Base-by-base conservation (phyloP, 2,329 filamentous ascomycete genomes). In the Dactylellina drechsleri region DNA sequence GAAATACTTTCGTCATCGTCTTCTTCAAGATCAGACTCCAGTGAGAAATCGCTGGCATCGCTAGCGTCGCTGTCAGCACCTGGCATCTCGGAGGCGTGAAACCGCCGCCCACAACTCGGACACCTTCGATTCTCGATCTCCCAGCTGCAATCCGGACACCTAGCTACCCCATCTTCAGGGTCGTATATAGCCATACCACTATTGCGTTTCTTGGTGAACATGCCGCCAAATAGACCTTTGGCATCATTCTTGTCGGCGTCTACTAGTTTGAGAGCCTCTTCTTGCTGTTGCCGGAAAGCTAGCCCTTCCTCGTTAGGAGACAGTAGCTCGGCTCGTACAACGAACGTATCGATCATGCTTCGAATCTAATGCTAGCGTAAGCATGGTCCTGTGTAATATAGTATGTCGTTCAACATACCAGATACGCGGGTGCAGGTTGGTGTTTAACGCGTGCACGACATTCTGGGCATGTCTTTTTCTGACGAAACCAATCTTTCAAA, bases 311-410 rank as follows among this genome's bases (percentile, higher is more conserved):
- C 77, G 31, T 77, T 61, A 10, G 78, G 78, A 12, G 77, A 78
- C 8, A 72, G 73, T 13, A 79, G 26, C 60, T 79, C 76, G 49
- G 78, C 77, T 36, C 78, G 77, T 40, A 62, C 12, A 15, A 79
- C 77, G 28, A 79, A 79, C 10, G 75, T 78, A 56, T 79, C 79
- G n/a, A 79, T 78, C 79, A 79, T 79, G 45, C 78, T 77, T 45
- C 78, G 75, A 57, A 79, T 77, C 78, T 79, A 66, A 54, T 7
- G 20, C 7, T 18, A 18, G 26, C 13, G 61, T 26, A 76, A 70
- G 26, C 18, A 45, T 60, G 41, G 4, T 47, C 43, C 5, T 47
- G 50, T n/a, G n/a, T 6, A 40, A 50, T n/a, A 28, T 56, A 40
- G 49, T 61, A 57, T 45, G 23, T 60, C 28, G 47, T 49, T 18